These are phyloP conservation scores for Porphyrellus sp. DNA, from an alignment of 1,284 basidiomycete species.

Conservation along the genomic window DNA sequence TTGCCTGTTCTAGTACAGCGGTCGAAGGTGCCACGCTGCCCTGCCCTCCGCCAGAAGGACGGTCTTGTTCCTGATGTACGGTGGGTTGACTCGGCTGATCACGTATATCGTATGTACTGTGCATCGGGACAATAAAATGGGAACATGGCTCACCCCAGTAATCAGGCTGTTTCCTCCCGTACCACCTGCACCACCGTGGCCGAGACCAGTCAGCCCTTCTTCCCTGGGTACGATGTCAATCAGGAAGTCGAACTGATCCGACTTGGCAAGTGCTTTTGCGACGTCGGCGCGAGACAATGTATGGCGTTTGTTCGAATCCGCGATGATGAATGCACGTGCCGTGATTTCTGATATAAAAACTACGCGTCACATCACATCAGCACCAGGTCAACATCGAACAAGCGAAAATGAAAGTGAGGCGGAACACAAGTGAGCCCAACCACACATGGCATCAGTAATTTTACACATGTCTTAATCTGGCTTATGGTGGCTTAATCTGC, in stretches of 20 bases:
- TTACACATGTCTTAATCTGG: too few relatives aligned
- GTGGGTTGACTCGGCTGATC: constrained; percentile 25
- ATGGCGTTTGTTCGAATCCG: constrained; percentile 88
- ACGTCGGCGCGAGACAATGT: constrained; percentile 90
- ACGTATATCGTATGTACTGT: not conserved
- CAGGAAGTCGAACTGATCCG: constrained; percentile 90
- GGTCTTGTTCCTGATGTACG: constrained; percentile 29
- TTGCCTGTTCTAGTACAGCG: constrained; percentile 25
- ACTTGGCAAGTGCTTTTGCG: constrained; percentile 83
- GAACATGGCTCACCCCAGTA: constrained; percentile 22
- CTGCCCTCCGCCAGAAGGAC: constrained; percentile 20
- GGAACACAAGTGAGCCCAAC: not conserved
- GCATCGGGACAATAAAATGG: not conserved
- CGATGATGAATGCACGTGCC: constrained; percentile 88
- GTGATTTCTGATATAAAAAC: constrained; percentile 96
- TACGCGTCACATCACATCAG: constrained; percentile 33
- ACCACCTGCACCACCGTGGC: constrained; percentile 9
- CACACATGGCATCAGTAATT: too few relatives aligned
- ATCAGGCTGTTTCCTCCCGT: constrained; percentile 20
- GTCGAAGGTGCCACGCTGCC: constrained; percentile 17
- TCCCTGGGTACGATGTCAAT: constrained; percentile 91
- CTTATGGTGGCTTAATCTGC: too few relatives aligned
- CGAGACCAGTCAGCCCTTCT: constrained; percentile 42
- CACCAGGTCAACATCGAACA: not conserved
- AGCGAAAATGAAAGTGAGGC: not conserved